phyloP scores from a whole-genome alignment of 768 basidiomycete species.

The Pluteus cervinus region DNA sequence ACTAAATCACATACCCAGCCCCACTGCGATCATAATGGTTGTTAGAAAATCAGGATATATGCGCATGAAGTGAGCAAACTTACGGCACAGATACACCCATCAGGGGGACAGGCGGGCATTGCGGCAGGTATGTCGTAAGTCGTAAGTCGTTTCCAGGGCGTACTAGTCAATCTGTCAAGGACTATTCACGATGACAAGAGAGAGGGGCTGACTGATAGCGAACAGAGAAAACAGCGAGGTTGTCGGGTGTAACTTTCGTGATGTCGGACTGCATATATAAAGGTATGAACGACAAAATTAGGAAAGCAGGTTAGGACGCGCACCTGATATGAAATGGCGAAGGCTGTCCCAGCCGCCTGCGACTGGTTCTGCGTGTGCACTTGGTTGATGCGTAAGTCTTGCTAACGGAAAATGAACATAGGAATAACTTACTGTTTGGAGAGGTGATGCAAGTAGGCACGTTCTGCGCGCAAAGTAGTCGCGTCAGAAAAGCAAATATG shows the following conservation, averaged over 20 bases:
- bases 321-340: slow-evolving; percentile 49
- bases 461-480: slow-evolving; percentile 18
- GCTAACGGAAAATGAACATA: neutral
- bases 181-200: neutral
- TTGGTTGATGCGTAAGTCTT: slow-evolving; percentile 11
- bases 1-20: slow-evolving; percentile 36
- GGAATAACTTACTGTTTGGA: slow-evolving; percentile 38
- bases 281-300: neutral
- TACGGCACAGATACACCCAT: slow-evolving; percentile 48
- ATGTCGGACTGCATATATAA: slow-evolving; percentile 35
- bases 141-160: slow-evolving; percentile 46
- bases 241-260: slow-evolving; percentile 36
- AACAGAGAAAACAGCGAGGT: slow-evolving; percentile 48
- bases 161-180: slow-evolving; percentile 22
- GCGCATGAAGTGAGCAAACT: slow-evolving; percentile 14
- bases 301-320: slow-evolving; percentile 4
- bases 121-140: slow-evolving; percentile 41
- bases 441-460: slow-evolving; percentile 35
- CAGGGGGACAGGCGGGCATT: slow-evolving; percentile 43
- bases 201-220: slow-evolving; percentile 33
- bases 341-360: slow-evolving; percentile 48
- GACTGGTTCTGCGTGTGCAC: slow-evolving; percentile 49
- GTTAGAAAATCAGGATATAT: neutral
- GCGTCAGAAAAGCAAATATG: neutral
- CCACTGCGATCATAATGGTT: slow-evolving; percentile 29